Base-by-base conservation (phyloP, 805 yeast species). In the Ogataea populi-albae region DNA sequence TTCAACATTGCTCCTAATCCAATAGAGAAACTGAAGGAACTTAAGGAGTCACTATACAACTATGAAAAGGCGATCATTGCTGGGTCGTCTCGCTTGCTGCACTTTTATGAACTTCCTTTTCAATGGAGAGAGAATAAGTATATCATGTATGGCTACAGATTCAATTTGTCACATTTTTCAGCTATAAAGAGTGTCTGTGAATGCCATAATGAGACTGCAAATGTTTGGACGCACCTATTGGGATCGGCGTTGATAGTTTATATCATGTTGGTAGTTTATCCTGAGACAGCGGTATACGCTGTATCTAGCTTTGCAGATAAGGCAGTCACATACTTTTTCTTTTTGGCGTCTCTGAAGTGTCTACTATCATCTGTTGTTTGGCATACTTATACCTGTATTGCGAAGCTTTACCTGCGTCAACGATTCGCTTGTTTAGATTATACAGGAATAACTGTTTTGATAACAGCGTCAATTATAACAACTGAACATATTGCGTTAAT, bases 121-220 rank as follows among this genome's bases (percentile, higher is more conserved):
- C 86, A 84, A 31, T 91, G 96, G 95, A 75, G 95, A 53, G 97
- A 89, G 61, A 91, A 93, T 62, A 79, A 87, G 40, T 88, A 74
- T 59, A 86, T 93, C 40, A 67, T 83, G 15, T 66, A 76, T 37
- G 98, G 98, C 3, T 93, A 91, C 64, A 68, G 97, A 41, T 93
- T 91, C 62, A 79, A 82, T 43, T 65, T 75, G 38, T 71, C 74
- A 26, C 88, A 82, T 54, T 20, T 52, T 5, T 70, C 73, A 36
- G 82, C 93, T 46, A 34, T 82, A 20, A 59, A 67, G 40, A 76
- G 89, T 31, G 65, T 88, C 12, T 71, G 77, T 54, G 57, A 66
- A 31, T 45, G 71, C 57, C 98, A 93, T 62, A 91, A 91, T 57
- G 98, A 91, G 59, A 75, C 95, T 0, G 73, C 84, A 55, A 93